Evolutionary conservation across 1,284 basidiomycete species (phyloP).

Genomic region (Cronartium ribicola): DNA sequence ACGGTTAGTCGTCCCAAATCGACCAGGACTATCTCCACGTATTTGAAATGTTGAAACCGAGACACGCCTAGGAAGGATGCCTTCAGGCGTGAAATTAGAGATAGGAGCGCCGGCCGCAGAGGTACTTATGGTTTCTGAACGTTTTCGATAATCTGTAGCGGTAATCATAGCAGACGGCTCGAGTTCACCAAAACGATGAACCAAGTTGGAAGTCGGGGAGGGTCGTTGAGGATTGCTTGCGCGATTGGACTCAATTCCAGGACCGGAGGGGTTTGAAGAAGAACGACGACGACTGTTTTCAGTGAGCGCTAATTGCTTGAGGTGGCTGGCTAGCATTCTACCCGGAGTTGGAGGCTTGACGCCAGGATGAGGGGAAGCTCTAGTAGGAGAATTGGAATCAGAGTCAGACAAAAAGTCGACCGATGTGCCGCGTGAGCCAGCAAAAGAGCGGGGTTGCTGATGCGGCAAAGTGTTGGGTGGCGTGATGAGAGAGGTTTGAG

Average conservation of each 20-base stretch:
- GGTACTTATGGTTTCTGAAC: constrained; percentile 22
- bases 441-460: not conserved
- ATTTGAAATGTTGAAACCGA: not conserved
- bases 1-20: not conserved
- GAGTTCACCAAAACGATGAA: not conserved
- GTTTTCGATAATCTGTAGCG: constrained; percentile 20
- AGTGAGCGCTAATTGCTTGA: not conserved
- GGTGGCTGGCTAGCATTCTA: constrained; percentile 12
- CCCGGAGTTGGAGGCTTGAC: constrained; percentile 8
- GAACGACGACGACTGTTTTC: constrained; percentile 25
- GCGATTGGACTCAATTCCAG: constrained; percentile 2
- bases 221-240: not conserved
- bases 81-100: not conserved
- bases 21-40: not conserved
- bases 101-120: not conserved
- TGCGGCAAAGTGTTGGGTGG: constrained; percentile 26
- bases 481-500: constrained; percentile 19
- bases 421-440: not conserved
- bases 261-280: constrained; percentile 27
- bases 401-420: constrained; percentile 13
- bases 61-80: not conserved
- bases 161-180: constrained; percentile 1
- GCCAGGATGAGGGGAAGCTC: constrained; percentile 13
- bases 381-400: constrained; percentile 6
- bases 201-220: not conserved